These are phyloP conservation scores for Pseudocercospora fijiensis DNA, from an alignment of 2,329 filamentous ascomycete genomes.

Conservation along the genomic window DNA sequence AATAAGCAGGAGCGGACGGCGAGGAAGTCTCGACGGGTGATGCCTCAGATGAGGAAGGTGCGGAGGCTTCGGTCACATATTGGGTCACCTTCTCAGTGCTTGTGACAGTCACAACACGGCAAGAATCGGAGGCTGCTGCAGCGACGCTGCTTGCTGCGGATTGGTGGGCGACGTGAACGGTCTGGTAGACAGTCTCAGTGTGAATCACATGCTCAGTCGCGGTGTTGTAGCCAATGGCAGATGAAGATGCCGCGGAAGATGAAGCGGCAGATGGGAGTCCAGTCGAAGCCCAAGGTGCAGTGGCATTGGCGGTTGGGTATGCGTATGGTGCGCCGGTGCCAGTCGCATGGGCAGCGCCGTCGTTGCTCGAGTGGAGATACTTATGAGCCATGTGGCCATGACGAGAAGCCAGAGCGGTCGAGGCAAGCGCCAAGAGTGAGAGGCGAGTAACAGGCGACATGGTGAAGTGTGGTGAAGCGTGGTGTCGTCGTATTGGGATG, in stretches of 20 bases:
- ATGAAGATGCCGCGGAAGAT: constrained; percentile 8
- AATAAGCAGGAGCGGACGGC: constrained; percentile 18
- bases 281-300: constrained; percentile 31
- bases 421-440: constrained; percentile 46
- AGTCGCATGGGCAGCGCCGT: constrained; percentile 28
- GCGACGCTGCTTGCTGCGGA: constrained; percentile 11
- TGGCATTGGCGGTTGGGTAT: constrained; percentile 33
- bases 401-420: constrained; percentile 40
- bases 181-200: constrained; percentile 26
- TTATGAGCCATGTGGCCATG: constrained; percentile 28
- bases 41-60: constrained; percentile 12
- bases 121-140: constrained; percentile 17
- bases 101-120: constrained; percentile 43
- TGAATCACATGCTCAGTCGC: constrained; percentile 10
- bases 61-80: constrained; percentile 23
- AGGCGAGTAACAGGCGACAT: constrained; percentile 42
- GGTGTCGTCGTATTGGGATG: constrained; percentile 6
- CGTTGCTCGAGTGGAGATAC: constrained; percentile 35
- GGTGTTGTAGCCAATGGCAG: constrained; percentile 17
- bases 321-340: constrained; percentile 32
- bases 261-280: constrained; percentile 16
- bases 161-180: constrained; percentile 15
- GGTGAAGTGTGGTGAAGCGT: constrained; percentile 23
- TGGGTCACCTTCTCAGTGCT: constrained; percentile 43
- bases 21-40: constrained; percentile 17